Percentiles rank a stretch among this genome's conserved stretches.
phyloP scores from a whole-genome alignment of 1,139 yeast genomes.

The Magnusiomyces starmeri region DNA sequence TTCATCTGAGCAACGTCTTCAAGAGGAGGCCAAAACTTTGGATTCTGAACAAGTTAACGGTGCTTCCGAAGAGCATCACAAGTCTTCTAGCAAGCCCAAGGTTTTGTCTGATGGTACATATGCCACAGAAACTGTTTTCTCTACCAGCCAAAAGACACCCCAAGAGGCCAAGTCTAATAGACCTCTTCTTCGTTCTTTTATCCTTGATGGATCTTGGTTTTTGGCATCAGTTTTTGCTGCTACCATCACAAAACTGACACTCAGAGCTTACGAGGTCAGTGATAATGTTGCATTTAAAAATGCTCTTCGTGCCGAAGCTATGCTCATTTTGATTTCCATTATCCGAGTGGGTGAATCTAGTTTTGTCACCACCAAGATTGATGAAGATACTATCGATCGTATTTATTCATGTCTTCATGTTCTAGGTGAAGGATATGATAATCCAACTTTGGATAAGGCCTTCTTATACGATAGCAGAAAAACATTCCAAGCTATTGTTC shows the following conservation, averaged over 20 bases:
- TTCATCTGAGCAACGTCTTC: conserved; percentile 55
- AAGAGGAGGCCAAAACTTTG: conserved; percentile 33
- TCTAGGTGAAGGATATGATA: conserved; percentile 56
- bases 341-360: conserved; percentile 83
- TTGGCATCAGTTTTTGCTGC: conserved; percentile 84
- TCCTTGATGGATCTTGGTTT: conserved; percentile 84
- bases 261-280: conserved; percentile 62
- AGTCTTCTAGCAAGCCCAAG: conserved; percentile 51
- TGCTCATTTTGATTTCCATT: conserved; percentile 85
- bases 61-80: conserved; percentile 35
- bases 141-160: conserved; percentile 37
- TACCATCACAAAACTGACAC: conserved; percentile 79
- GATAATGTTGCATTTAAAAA: conserved; percentile 50
- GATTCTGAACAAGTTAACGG: conserved; percentile 24
- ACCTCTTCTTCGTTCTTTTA: conserved; percentile 75
- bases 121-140: conserved; percentile 89
- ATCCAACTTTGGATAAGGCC: conserved; percentile 51
- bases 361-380: conserved; percentile 69
- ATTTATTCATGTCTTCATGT: conserved; percentile 75
- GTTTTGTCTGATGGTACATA: conserved; percentile 97
- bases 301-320: conserved; percentile 90
- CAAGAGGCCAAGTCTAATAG: conserved; percentile 34
- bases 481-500: conserved; percentile 65
- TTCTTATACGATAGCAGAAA: conserved; percentile 83
- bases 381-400: conserved; percentile 93